A percentile compares a stretch with the other conserved stretches of the same genome.
These are phyloP conservation scores for Tubosaeta sp. DNA, from an alignment of 768 basidiomycete genomes.

Conservation along the genomic window DNA sequence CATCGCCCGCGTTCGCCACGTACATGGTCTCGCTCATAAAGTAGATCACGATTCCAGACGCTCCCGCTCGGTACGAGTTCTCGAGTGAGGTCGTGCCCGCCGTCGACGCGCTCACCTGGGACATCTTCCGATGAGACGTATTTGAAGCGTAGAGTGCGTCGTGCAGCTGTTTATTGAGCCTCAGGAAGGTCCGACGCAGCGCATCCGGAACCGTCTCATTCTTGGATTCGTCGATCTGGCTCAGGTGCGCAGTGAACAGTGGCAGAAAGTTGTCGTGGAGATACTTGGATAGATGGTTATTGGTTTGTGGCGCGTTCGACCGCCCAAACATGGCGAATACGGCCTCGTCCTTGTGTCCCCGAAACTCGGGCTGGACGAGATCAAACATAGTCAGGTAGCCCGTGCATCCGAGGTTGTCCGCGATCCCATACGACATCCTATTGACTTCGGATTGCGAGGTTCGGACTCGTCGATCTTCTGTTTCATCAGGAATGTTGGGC, in stretches of 20 bases:
- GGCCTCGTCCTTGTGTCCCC: constrained; percentile 70
- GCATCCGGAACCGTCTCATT: constrained; percentile 66
- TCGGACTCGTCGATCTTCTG: constrained; percentile 84
- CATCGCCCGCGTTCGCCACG: constrained; percentile 86
- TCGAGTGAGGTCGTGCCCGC: constrained; percentile 36
- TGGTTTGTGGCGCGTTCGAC: constrained; percentile 49
- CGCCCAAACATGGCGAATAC: constrained; percentile 97
- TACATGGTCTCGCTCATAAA: constrained; percentile 74
- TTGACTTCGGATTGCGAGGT: constrained; percentile 87
- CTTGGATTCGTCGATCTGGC: constrained; percentile 33
- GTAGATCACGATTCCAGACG: constrained; percentile 85
- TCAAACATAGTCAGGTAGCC: constrained; percentile 88
- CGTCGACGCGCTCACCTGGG: constrained; percentile 51
- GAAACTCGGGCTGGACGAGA: constrained; percentile 84
- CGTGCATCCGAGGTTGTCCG: constrained; percentile 80
- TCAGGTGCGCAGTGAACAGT: constrained; percentile 58
- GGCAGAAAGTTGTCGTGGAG: constrained; percentile 76
- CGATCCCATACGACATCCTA: constrained; percentile 93
- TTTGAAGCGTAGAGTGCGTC: constrained; percentile 50
- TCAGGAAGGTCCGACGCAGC: constrained; percentile 81
- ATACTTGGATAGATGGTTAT: constrained; percentile 74
- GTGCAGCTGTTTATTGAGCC: constrained; percentile 78
- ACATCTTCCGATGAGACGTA: constrained; percentile 61
- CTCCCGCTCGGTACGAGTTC: constrained; percentile 61
- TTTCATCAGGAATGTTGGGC: constrained; percentile 74